Conservation (phyloP, 1,284 basidiomycete genomes). For the Malassezia obtusa region DNA sequence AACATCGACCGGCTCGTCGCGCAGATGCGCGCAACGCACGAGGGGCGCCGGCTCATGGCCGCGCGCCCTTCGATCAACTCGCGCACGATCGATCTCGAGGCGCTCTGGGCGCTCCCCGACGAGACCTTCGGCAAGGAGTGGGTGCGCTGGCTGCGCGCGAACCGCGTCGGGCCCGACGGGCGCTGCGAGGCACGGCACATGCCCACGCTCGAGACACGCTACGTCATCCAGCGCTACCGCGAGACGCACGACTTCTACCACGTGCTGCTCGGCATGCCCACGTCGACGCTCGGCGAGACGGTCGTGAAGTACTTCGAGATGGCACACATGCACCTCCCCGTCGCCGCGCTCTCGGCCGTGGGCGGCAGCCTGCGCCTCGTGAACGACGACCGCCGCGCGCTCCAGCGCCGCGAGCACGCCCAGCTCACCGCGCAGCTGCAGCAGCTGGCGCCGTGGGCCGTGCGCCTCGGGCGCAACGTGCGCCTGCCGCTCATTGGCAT, state of each 20-base stretch:
- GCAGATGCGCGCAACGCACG: constrained; percentile 63
- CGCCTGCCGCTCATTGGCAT: constrained; percentile 69
- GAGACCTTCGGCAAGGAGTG: constrained; percentile 81
- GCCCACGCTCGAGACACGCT: constrained; percentile 59
- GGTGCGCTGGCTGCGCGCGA: constrained; percentile 77
- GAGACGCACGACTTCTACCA: constrained; percentile 95
- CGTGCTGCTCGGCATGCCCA: constrained; percentile 73
- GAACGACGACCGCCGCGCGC: constrained; percentile 53
- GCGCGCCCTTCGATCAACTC: constrained; percentile 74
- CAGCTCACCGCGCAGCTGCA: constrained; percentile 20
- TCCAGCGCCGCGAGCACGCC: constrained; percentile 38
- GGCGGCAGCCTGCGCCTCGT: constrained; percentile 55
- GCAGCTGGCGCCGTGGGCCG: constrained; percentile 56
- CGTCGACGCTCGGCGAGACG: constrained; percentile 83
- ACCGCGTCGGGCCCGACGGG: constrained; percentile 89
- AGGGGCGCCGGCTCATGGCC: constrained; percentile 59
- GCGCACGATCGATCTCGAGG: constrained; percentile 63
- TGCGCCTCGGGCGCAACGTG: constrained; percentile 65
- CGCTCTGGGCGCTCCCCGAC: constrained; percentile 60
- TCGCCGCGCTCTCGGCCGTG: constrained; percentile 68
- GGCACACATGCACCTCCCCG: constrained; percentile 80
- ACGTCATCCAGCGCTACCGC: constrained; percentile 94
- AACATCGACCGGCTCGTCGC: constrained; percentile 71
- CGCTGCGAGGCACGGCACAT: constrained; percentile 65
- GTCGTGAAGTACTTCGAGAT: constrained; percentile 93